phyloP scores from a whole-genome alignment of 345 rosid species.

The Bruguiera gymnorhiza region DNA sequence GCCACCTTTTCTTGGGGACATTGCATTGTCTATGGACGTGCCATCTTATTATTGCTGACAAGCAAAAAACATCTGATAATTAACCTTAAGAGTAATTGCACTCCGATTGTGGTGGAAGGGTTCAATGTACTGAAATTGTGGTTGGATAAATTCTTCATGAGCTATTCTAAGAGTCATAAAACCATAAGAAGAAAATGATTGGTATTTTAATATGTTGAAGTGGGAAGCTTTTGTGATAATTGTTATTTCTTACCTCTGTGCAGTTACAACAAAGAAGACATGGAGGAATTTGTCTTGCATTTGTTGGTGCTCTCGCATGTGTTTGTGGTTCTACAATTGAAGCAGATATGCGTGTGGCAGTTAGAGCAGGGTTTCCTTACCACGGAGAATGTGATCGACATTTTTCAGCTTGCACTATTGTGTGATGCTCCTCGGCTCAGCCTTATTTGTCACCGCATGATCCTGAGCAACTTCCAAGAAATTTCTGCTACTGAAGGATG shows the following conservation, averaged over 20 bases:
- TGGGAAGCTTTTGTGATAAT: slow-evolving; percentile 14
- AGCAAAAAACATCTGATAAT: background rate
- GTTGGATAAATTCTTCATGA: background rate
- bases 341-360: slow-evolving; percentile 55
- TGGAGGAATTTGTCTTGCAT: slow-evolving; percentile 56
- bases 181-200: too few species aligned
- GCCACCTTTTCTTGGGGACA: too few species aligned
- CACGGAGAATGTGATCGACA: slow-evolving; percentile 65
- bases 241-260: slow-evolving; percentile 15
- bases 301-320: slow-evolving; percentile 77
- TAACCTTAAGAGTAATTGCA: background rate
- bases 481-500: slow-evolving; percentile 64
- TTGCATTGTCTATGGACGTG: too few species aligned
- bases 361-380: slow-evolving; percentile 65
- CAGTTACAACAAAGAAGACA: slow-evolving; percentile 68
- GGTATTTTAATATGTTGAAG: too few species aligned
- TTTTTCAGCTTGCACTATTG: slow-evolving; percentile 75
- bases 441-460: slow-evolving; percentile 64
- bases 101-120: background rate
- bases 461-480: slow-evolving; percentile 47
- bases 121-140: background rate
- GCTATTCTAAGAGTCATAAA: too few species aligned
- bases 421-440: slow-evolving; percentile 78
- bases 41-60: too few species aligned
- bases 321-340: slow-evolving; percentile 61